These are phyloP conservation scores for Tephrocybe sp. DNA, from an alignment of 768 basidiomycete species.

Conservation along the genomic window DNA sequence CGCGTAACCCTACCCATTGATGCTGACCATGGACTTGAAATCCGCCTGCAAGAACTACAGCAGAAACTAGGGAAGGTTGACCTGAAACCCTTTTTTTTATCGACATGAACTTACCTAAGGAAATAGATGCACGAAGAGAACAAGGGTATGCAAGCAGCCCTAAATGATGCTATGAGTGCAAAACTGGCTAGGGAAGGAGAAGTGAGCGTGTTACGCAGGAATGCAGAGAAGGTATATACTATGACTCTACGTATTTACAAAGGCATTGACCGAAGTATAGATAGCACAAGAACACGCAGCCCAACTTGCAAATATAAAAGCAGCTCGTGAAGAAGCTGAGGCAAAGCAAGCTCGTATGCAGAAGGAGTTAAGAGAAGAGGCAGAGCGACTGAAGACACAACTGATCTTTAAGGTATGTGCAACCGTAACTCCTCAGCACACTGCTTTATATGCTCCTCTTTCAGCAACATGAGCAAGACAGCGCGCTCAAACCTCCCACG, in stretches of 20 bases:
- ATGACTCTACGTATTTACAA: background rate
- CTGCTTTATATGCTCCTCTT: background rate
- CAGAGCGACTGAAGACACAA: constrained; percentile 70
- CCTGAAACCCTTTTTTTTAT: constrained; percentile 4
- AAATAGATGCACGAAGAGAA: constrained; percentile 53
- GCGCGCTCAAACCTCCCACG: constrained; percentile 47
- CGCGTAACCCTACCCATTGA: background rate
- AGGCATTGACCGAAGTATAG: constrained; percentile 29
- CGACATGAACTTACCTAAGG: constrained; percentile 14
- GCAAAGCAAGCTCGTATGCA: constrained; percentile 53
- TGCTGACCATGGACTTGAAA: constrained; percentile 16
- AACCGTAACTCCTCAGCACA: constrained; percentile 4
- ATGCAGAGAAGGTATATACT: constrained; percentile 68
- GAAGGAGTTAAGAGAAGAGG: constrained; percentile 64
- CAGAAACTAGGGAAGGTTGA: constrained; percentile 49
- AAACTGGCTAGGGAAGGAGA: constrained; percentile 70
- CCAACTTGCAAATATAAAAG: constrained; percentile 55
- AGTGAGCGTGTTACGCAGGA: constrained; percentile 62
- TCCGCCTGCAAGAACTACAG: constrained; percentile 29
- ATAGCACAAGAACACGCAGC: constrained; percentile 56
- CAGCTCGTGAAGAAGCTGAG: constrained; percentile 63
- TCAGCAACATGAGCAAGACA: constrained; percentile 72
- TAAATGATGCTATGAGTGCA: constrained; percentile 48
- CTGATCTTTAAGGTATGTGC: constrained; percentile 72
- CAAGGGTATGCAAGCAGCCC: constrained; percentile 39